phyloP scores from a whole-genome alignment of 306 rosid genomes.

The Spatholobus suberectus region DNA sequence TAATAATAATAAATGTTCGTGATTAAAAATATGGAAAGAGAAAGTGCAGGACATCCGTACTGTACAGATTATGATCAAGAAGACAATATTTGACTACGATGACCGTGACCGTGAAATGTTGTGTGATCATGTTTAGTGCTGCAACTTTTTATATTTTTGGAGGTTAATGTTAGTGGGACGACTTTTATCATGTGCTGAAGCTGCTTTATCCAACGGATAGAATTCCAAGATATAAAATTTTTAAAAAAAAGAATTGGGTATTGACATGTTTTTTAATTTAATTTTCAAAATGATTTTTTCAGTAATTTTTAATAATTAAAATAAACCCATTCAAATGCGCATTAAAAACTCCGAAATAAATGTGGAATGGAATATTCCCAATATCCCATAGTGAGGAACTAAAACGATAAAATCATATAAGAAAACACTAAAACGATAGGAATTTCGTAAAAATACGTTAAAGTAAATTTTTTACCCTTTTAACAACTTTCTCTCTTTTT shows the following conservation, averaged over 20 bases:
- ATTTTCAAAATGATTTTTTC: not conserved
- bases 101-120: conserved; percentile 11
- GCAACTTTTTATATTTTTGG: not conserved
- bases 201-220: not conserved
- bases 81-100: conserved; percentile 18
- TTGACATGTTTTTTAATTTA: not conserved
- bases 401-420: not conserved
- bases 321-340: not conserved
- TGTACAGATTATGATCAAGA: conserved; percentile 5
- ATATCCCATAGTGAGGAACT: not conserved
- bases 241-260: not conserved
- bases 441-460: too few relatives aligned
- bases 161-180: not conserved
- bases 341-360: not conserved
- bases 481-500: too few relatives aligned
- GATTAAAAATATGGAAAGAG: not conserved
- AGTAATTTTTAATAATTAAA: not conserved
- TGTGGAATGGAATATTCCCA: not conserved
- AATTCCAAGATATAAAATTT: not conserved
- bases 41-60: conserved; percentile 38
- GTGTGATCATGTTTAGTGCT: not conserved
- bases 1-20: not conserved
- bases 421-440: not conserved
- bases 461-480: too few relatives aligned
- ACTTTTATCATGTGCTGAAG: not conserved